These are phyloP conservation scores for Auriscalpium vulgare DNA, from an alignment of 768 basidiomycete species.

Conservation along the genomic window DNA sequence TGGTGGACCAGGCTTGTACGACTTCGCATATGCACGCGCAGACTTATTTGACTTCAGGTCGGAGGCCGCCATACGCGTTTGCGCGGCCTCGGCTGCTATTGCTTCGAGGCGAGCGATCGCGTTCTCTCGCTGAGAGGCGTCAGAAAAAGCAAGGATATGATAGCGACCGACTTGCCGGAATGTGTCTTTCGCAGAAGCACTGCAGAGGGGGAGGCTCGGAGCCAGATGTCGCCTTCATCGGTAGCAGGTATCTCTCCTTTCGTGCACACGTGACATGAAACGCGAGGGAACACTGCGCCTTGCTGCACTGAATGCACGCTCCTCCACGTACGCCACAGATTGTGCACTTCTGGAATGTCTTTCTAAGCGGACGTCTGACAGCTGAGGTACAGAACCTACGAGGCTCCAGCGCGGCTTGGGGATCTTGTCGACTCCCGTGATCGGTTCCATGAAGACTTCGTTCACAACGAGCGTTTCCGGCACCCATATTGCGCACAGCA, in stretches of 20 bases:
- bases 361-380: not conserved
- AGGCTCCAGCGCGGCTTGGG: conserved; percentile 91
- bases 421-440: conserved; percentile 82
- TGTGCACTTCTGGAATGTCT: conserved; percentile 43
- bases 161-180: conserved; percentile 52
- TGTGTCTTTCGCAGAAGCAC: conserved; percentile 85
- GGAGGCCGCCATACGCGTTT: conserved; percentile 30
- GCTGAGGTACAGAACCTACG: conserved; percentile 38
- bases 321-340: conserved; percentile 56
- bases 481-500: conserved; percentile 96
- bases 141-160: not conserved
- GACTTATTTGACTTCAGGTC: conserved; percentile 55
- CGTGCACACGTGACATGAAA: conserved; percentile 95
- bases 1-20: conserved; percentile 88
- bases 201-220: conserved; percentile 66
- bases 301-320: conserved; percentile 95
- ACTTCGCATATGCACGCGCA: conserved; percentile 86
- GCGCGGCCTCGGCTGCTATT: conserved; percentile 42
- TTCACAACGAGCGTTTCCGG: conserved; percentile 91
- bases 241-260: conserved; percentile 73
- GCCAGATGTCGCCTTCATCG: conserved; percentile 79
- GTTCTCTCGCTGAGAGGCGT: conserved; percentile 50
- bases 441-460: conserved; percentile 96
- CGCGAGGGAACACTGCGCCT: conserved; percentile 81
- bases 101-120: conserved; percentile 51